Conservation (phyloP, 2,329 filamentous ascomycete species). For the Stylonectria norvegica region DNA sequence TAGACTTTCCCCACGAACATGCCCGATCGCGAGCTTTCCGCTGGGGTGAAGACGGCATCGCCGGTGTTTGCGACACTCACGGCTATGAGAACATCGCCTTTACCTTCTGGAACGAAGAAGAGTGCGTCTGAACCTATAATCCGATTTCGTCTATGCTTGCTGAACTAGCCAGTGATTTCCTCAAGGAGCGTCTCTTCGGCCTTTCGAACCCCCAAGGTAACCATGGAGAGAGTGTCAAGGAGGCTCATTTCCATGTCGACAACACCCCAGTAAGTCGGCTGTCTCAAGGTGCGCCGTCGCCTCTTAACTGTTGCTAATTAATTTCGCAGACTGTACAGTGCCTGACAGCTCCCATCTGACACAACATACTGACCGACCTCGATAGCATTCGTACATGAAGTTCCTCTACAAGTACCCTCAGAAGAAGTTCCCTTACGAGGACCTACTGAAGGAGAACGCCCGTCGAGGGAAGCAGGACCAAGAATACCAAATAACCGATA, state of each 20-base stretch:
- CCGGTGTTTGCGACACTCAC: slow-evolving; percentile 88
- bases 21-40: slow-evolving; percentile 83
- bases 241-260: slow-evolving; percentile 93
- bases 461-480: slow-evolving; percentile 69
- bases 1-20: slow-evolving; percentile 92
- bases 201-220: slow-evolving; percentile 96
- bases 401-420: slow-evolving; percentile 98
- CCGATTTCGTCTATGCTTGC: background rate
- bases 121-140: slow-evolving; percentile 50
- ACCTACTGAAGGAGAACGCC: slow-evolving; percentile 81
- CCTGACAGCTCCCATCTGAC: no score
- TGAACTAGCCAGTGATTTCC: slow-evolving; percentile 62
- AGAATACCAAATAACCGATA: slow-evolving; percentile 91
- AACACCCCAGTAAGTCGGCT: slow-evolving; percentile 67
- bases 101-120: slow-evolving; percentile 96
- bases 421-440: slow-evolving; percentile 84
- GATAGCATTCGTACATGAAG: slow-evolving; percentile 96
- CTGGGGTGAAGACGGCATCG: slow-evolving; percentile 97
- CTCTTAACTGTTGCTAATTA: slow-evolving; percentile 20
- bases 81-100: slow-evolving; percentile 90
- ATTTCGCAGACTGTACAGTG: slow-evolving; percentile 42
- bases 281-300: no score
- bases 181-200: slow-evolving; percentile 94
- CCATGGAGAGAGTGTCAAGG: slow-evolving; percentile 95
- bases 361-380: slow-evolving; percentile 11